phyloP scores from a whole-genome alignment of 2,329 filamentous ascomycete species.

The Cordyceps javanica region DNA sequence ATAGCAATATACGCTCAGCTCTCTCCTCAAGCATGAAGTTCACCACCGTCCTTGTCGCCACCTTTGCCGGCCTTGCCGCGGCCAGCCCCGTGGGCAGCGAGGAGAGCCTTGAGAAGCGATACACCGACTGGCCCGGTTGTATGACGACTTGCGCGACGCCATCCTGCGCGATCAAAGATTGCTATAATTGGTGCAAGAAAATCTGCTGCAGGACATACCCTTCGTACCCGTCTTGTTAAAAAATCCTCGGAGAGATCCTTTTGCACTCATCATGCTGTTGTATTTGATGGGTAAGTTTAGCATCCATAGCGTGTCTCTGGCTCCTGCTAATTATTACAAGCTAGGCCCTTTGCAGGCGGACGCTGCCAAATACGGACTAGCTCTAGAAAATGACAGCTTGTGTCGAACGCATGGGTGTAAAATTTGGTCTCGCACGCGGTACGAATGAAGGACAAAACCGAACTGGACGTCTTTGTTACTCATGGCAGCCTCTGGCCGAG shows the following conservation, averaged over 20 bases:
- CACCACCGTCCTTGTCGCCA: conserved; percentile 6
- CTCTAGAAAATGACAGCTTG: too few relatives aligned
- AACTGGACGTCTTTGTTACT: neutral
- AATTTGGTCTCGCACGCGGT: too few relatives aligned
- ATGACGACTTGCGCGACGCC: conserved; percentile 11
- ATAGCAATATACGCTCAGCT: neutral
- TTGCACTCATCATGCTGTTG: neutral
- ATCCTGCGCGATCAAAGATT: conserved; percentile 10
- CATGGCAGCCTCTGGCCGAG: neutral
- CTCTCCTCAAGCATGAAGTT: conserved; percentile 9
- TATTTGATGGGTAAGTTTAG: too few relatives aligned
- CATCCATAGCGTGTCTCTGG: too few relatives aligned
- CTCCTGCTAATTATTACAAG: too few relatives aligned
- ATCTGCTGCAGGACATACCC: conserved; percentile 4
- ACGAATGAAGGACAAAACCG: neutral
- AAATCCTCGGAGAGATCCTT: neutral
- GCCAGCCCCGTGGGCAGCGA: conserved; percentile 4
- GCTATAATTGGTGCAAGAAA: conserved; percentile 7
- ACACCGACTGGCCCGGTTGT: conserved; percentile 10
- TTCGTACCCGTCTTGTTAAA: neutral
- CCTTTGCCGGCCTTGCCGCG: conserved; percentile 5
- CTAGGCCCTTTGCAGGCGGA: too few relatives aligned
- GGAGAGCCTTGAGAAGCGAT: conserved; percentile 13
- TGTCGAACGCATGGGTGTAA: too few relatives aligned
- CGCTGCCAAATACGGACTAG: too few relatives aligned